A percentile compares a stretch with the other conserved stretches of the same genome.
phyloP scores from a whole-genome alignment of 2,329 filamentous ascomycete species.

The Pyricularia grisea region DNA sequence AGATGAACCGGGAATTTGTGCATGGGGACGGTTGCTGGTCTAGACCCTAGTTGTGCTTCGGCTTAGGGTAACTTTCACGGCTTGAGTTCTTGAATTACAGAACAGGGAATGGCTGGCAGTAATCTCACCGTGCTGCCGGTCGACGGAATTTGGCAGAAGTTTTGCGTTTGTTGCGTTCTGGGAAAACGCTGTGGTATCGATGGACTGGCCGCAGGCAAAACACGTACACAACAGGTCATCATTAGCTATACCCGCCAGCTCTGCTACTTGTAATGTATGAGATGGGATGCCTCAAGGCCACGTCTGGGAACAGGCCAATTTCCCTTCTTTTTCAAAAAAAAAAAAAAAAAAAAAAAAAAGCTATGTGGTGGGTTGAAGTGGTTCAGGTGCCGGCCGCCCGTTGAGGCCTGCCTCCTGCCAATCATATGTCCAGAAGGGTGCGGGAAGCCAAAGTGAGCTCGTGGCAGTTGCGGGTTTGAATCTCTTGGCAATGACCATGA shows the following conservation, averaged over 20 bases:
- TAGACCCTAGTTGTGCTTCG: background rate
- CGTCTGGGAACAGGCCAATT: too few species aligned
- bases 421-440: background rate
- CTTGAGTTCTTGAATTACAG: background rate
- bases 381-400: background rate
- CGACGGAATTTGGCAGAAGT: background rate
- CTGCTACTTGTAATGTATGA: background rate
- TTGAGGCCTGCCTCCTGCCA: background rate
- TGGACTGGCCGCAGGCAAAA: background rate
- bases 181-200: background rate
- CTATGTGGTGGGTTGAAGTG: background rate
- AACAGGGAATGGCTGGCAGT: background rate
- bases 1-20: background rate
- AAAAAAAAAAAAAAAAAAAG: too few species aligned
- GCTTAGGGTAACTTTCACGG: background rate
- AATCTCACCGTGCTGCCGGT: background rate
- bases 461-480: background rate
- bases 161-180: background rate
- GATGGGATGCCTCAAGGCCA: background rate
- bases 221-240: background rate
- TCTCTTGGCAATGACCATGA: background rate
- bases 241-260: background rate
- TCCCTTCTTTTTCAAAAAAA: too few species aligned
- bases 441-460: background rate
- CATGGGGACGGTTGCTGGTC: too few species aligned